These are phyloP conservation scores for Penicillium pancosmium DNA, from an alignment of 495 filamentous ascomycete species.

Conservation along the genomic window DNA sequence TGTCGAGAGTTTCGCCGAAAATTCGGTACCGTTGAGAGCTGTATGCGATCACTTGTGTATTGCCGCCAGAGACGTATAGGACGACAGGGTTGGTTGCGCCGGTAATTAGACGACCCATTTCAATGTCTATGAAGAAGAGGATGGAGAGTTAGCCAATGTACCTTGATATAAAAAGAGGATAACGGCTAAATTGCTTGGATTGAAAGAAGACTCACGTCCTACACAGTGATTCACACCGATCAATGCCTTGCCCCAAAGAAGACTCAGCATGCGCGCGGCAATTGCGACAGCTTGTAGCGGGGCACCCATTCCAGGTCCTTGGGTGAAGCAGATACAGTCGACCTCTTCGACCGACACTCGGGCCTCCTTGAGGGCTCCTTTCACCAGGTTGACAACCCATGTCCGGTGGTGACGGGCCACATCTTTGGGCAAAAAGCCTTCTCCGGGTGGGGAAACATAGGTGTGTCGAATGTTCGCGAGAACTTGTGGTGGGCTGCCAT, in stretches of 20 bases:
- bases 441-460: conserved; percentile 86
- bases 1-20: conserved; percentile 96
- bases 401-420: conserved; percentile 88
- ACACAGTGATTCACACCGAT: conserved; percentile 98
- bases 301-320: conserved; percentile 94
- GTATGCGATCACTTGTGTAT: conserved; percentile 98
- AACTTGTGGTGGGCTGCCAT: conserved; percentile 65
- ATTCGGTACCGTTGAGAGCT: conserved; percentile 92
- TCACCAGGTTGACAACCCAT: conserved; percentile 80
- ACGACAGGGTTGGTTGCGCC: conserved; percentile 91
- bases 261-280: conserved; percentile 76
- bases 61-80: conserved; percentile 93
- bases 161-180: background rate
- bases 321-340: conserved; percentile 92
- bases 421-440: conserved; percentile 95
- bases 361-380: conserved; percentile 72
- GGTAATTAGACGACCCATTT: conserved; percentile 96
- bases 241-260: conserved; percentile 85
- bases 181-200: background rate
- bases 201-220: conserved; percentile 62
- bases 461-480: conserved; percentile 96
- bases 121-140: conserved; percentile 63
- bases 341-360: conserved; percentile 64
- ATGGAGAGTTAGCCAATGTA: no score
- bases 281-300: conserved; percentile 88